Evolutionary conservation across 768 basidiomycete species (phyloP), one percentile per base, ranked within the genome.

Genomic region (Leccinum variicolor): DNA sequence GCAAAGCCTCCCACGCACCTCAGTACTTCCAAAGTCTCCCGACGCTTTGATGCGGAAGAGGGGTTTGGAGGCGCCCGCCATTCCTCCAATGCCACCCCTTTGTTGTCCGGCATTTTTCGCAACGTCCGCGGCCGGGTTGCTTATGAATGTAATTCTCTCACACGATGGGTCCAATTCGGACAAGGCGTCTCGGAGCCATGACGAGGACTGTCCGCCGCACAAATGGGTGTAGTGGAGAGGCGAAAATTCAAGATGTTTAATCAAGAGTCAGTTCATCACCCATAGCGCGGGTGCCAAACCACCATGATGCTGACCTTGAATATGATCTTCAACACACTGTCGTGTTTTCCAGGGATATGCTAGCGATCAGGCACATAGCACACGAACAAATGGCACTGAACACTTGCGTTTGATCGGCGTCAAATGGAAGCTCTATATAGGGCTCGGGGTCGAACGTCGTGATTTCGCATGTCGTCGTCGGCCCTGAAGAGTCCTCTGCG

Each of bases 171-270:
- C 94, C 14, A 99, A 79, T 67, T 98, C 96, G 11, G 87, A 86
- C 14, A 98, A 81, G 0, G 95, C 94, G 58, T 97, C 94, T 45
- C 91, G 86, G 33, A 98, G 86, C 92, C 94, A 95, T 6, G 90
- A 94, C 3, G 95, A 96, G 84, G 71, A 72, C 71, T 72, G 54
- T 17, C 15, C n/a, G 26, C 25, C 41, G 79, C 55, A 21, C n/a
- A n/a, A 25, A n/a, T 33, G 31, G 47, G 33, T 15, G 19, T 14
- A 45, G 47, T 28, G 25, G 29, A 14, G 49, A 23, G 39, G 36
- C 51, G 45, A 34, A 34, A 60, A 10, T 34, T 15, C 29, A 31
- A 48, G 52, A 8, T 25, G 41, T 17, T 36, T 4, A 29, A 39
- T 49, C 11, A 28, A 3, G 43, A 28, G 36, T 55, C n/a, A 56